Evolutionary conservation across 176 grass and related monocot species (phyloP).

Genomic region (Sorghum bicolor): Sorghum_bicolor_NCBIv3 NC_012871.2:62627001-62627500

Average conservation of each 20-base stretch:
- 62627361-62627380: slow-evolving; percentile 2
- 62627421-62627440: slow-evolving; percentile 4
- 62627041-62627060: neutral
- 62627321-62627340: neutral
- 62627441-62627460: slow-evolving; percentile 20
- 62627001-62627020: slow-evolving; percentile 6
- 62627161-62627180: slow-evolving; percentile 13
- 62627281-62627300: slow-evolving; percentile 30
- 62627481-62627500: neutral
- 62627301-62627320: slow-evolving; percentile 12
- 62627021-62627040: slow-evolving; percentile 6
- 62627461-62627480: neutral
- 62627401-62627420: slow-evolving; percentile 8
- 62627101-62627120: slow-evolving; percentile 15
- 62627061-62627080: slow-evolving; percentile 24
- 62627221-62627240: neutral
- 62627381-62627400: slow-evolving; percentile 21
- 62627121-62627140: slow-evolving; percentile 25
- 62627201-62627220: slow-evolving; percentile 23
- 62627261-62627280: slow-evolving; percentile 15
- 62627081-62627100: slow-evolving; percentile 31
- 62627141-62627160: slow-evolving; percentile 10
- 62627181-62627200: neutral
- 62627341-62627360: neutral
- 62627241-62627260: slow-evolving; percentile 6